Evolutionary conservation across 345 rosid species (phyloP).

Genomic region (Populus pruinosa): DNA sequence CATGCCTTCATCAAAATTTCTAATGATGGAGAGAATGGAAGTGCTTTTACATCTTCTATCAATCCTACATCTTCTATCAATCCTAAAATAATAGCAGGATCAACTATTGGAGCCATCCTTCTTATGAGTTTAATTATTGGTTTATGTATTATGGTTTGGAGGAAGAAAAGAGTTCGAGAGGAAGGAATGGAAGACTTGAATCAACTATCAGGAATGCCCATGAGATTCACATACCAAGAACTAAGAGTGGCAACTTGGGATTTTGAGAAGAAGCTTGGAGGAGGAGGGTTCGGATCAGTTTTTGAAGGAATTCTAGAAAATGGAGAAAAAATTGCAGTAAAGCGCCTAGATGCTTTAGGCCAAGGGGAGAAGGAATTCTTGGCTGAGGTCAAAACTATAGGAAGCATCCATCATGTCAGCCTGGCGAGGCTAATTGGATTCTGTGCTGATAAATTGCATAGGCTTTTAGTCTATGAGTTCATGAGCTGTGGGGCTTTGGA

Average conservation of each 20-base stretch:
- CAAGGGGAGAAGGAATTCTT: slow-evolving; percentile 7
- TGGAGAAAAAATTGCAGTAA: slow-evolving; percentile 19
- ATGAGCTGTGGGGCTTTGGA: slow-evolving; percentile 16
- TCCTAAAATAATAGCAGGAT: background rate
- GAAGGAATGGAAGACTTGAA: background rate
- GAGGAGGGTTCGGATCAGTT: slow-evolving; percentile 20
- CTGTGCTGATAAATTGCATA: slow-evolving; percentile 13
- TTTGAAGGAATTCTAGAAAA: slow-evolving; percentile 7
- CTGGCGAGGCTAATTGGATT: slow-evolving; percentile 19
- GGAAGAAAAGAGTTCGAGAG: background rate
- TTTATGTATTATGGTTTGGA: background rate
- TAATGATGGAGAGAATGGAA: background rate
- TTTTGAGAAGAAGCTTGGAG: slow-evolving; percentile 8
- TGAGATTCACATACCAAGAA: slow-evolving; percentile 16
- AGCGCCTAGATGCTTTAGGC: slow-evolving; percentile 4
- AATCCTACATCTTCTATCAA: too few relatives aligned
- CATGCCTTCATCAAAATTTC: background rate
- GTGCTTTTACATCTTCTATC: too few relatives aligned
- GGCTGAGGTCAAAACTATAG: slow-evolving; percentile 17
- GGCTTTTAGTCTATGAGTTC: slow-evolving; percentile 20
- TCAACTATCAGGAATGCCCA: background rate
- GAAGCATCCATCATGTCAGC: slow-evolving; percentile 16
- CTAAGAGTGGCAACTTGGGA: slow-evolving; percentile 1
- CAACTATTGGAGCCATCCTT: background rate
- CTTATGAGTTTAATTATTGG: background rate